Evolutionary conservation across 2,329 filamentous ascomycete genomes (phyloP).

Genomic region (Parasarocladium wereldwijsianum): DNA sequence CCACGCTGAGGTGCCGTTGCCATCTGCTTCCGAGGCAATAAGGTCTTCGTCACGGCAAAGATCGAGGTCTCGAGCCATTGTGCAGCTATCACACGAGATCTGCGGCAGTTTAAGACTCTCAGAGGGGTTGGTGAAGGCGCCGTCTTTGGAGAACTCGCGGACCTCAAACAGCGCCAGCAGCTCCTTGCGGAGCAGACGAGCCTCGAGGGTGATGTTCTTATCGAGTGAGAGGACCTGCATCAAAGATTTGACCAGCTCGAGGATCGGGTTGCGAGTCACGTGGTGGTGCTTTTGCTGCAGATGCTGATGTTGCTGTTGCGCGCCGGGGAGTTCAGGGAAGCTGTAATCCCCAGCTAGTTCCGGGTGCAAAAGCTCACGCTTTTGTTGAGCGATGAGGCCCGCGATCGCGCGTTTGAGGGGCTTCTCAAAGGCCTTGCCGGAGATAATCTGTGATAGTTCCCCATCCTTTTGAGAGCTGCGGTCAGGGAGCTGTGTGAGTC

Average conservation of each 20-base stretch:
- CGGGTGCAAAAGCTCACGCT: constrained; percentile 76
- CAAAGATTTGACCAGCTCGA: constrained; percentile 83
- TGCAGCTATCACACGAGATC: constrained; percentile 81
- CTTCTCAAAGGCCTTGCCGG: constrained; percentile 74
- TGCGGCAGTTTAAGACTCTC: constrained; percentile 58
- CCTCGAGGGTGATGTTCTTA: constrained; percentile 80
- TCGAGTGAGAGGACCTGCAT: constrained; percentile 88
- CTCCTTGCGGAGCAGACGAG: constrained; percentile 76
- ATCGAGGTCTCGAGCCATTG: constrained; percentile 75
- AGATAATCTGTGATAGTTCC: constrained; percentile 44
- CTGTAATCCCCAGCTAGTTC: constrained; percentile 76
- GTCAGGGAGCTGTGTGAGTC: constrained; percentile 41
- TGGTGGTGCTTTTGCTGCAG: constrained; percentile 8
- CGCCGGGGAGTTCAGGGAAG: constrained; percentile 69
- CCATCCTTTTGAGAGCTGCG: constrained; percentile 45
- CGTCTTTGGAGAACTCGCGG: constrained; percentile 80
- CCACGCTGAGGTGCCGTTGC: constrained; percentile 34
- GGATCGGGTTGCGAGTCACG: constrained; percentile 46
- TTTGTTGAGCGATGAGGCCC: constrained; percentile 68
- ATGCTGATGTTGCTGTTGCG: constrained; percentile 35
- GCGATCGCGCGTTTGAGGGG: constrained; percentile 82
- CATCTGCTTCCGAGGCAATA: constrained; percentile 28
- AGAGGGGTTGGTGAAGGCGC: constrained; percentile 76
- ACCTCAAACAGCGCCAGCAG: constrained; percentile 83
- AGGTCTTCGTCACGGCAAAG: constrained; percentile 82